Conservation (phyloP, 2,329 filamentous ascomycete genomes). For the Emydomyces testavorans region DNA sequence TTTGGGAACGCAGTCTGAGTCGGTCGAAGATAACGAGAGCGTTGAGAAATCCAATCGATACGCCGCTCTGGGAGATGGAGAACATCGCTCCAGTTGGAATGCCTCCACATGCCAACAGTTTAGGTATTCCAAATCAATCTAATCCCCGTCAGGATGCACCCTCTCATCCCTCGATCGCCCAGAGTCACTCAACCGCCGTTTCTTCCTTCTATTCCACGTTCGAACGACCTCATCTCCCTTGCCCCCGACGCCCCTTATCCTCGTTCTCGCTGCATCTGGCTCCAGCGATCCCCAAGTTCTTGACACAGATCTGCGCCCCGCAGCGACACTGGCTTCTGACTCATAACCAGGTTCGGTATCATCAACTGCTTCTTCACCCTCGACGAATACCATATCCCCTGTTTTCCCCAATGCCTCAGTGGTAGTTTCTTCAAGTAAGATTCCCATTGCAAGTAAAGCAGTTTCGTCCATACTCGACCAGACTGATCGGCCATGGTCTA, state of each 20-base stretch:
- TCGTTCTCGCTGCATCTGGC: neutral
- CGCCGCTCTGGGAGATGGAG: no score
- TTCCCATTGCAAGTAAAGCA: slow-evolving; percentile 48
- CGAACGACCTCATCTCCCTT: slow-evolving; percentile 1
- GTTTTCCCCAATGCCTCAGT: slow-evolving; percentile 43
- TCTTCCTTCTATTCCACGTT: neutral
- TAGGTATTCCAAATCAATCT: neutral
- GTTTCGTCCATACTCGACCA: slow-evolving; percentile 51
- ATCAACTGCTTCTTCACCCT: slow-evolving; percentile 31
- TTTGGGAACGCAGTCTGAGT: neutral
- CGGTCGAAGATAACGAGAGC: no score
- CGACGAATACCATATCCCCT: slow-evolving; percentile 48
- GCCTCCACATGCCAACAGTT: no score
- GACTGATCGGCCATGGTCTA: slow-evolving; percentile 28
- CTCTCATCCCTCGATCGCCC: neutral
- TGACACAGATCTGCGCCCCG: slow-evolving; percentile 1
- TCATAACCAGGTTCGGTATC: slow-evolving; percentile 16
- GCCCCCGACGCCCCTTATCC: slow-evolving; percentile 1
- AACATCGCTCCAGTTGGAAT: no score
- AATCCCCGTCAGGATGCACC: neutral
- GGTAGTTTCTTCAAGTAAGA: slow-evolving; percentile 49
- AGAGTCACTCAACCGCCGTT: slow-evolving; percentile 10
- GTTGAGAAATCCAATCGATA: no score
- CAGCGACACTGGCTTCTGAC: slow-evolving; percentile 1
- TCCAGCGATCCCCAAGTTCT: neutral